A percentile compares a stretch with the other conserved stretches of the same genome.
Conservation (phyloP, 1,139 yeast species). For the Yamadazyma atlantica region DNA sequence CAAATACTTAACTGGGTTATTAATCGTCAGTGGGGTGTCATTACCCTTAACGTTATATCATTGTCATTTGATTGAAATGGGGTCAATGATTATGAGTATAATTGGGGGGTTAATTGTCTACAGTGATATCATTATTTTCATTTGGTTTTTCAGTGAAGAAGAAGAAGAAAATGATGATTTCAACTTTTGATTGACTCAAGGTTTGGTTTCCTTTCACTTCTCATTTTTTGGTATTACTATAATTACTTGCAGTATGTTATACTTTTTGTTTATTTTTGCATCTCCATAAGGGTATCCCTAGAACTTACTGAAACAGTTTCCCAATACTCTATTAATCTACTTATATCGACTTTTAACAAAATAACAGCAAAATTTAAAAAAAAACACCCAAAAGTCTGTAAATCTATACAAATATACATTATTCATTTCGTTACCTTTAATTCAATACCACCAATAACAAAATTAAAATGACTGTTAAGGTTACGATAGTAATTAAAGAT, state of each 20-base stretch:
- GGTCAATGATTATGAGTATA: slow-evolving; percentile 65
- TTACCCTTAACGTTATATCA: slow-evolving; percentile 68
- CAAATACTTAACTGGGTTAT: slow-evolving; percentile 61
- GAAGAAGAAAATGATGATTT: slow-evolving; percentile 57
- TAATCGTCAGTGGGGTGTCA: slow-evolving; percentile 67
- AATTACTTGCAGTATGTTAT: not conserved
- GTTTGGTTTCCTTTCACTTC: not conserved
- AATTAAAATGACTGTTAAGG: slow-evolving; percentile 58
- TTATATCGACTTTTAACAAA: not conserved
- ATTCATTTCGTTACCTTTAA: slow-evolving; percentile 17
- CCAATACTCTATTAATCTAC: not conserved
- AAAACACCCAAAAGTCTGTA: not conserved
- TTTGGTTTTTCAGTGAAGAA: slow-evolving; percentile 64
- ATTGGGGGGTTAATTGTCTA: slow-evolving; percentile 74
- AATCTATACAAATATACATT: slow-evolving; percentile 1
- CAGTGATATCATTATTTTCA: slow-evolving; percentile 64
- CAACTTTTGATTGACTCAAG: slow-evolving; percentile 29
- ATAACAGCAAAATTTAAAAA: too few species aligned
- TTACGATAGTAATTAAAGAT: slow-evolving; percentile 67
- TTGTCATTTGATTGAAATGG: slow-evolving; percentile 52
- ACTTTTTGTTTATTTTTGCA: not conserved
- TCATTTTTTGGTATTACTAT: not conserved
- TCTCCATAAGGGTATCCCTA: not conserved
- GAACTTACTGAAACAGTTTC: not conserved
- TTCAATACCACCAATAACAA: slow-evolving; percentile 60